These are phyloP conservation scores for Senna tora DNA, from an alignment of 306 rosid species.

Conservation along the genomic window DNA sequence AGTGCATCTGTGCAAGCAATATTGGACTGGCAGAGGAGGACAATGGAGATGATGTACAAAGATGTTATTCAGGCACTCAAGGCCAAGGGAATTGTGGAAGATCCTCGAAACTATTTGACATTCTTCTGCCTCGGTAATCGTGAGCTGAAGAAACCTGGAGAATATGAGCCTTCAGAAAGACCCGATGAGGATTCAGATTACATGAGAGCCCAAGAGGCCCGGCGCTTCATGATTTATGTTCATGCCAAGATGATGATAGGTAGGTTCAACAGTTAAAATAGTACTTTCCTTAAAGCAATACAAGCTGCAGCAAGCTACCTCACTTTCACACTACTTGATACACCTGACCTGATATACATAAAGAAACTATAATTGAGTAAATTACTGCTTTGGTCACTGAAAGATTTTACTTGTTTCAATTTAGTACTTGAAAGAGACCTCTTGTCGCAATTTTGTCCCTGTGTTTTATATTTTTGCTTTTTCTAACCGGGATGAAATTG, in stretches of 20 bases:
- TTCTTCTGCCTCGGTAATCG: constrained; percentile 84
- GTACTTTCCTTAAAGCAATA: constrained; percentile 23
- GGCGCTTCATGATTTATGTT: constrained; percentile 80
- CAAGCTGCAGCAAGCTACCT: too few species aligned
- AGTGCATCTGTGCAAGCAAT: constrained; percentile 80
- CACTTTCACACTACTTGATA: too few species aligned
- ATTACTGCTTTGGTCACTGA: too few species aligned
- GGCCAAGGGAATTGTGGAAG: constrained; percentile 63
- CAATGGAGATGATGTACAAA: constrained; percentile 79
- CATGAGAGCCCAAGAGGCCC: constrained; percentile 58
- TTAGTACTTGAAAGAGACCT: too few species aligned
- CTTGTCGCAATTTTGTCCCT: too few species aligned
- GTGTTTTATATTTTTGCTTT: too few species aligned
- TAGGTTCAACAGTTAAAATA: constrained; percentile 34
- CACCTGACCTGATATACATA: not conserved
- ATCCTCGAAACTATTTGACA: constrained; percentile 75
- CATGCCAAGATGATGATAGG: constrained; percentile 85
- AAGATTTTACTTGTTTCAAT: too few species aligned
- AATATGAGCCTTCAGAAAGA: constrained; percentile 61
- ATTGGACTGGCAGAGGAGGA: constrained; percentile 81
- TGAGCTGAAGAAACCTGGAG: constrained; percentile 70
- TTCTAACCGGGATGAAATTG: too few species aligned
- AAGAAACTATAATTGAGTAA: not conserved
- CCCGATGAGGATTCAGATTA: constrained; percentile 69
- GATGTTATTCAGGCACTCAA: constrained; percentile 59